Base-by-base conservation (phyloP, 768 basidiomycete genomes). In the Collybia sp. region DNA sequence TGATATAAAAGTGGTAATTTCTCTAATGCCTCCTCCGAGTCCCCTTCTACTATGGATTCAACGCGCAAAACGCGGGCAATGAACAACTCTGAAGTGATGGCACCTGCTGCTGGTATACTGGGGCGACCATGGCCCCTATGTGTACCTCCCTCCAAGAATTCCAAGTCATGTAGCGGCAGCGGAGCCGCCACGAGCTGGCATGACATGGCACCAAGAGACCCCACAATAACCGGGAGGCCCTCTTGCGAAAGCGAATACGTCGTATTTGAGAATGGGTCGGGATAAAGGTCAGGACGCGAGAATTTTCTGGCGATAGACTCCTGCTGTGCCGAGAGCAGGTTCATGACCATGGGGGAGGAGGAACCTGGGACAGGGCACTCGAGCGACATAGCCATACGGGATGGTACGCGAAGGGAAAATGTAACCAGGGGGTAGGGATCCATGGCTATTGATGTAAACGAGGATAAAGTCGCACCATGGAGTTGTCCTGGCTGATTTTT, bases 381-480 rank as follows among this genome's bases (percentile, higher is more conserved):
- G 19, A 88, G 73, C 1, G 79, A 68, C 2, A 72, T 66, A 0
- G 93, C 92, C 81, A 95, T 88, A 3, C 92, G 76, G 0, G 93
- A 95, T 3, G 94, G 94, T 13, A 92, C 74, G 30, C 92, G 85
- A 15, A 98, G 75, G 13, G 93, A 85, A 62, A 97, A 98, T 0
- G 91, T 78, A 57, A 98, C 78, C 46, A 96, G 77, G 0, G 93
- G 92, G 53, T 82, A 70, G 1, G 94, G 94, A 53, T 92, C 81
- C 73, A 98, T 80, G 2, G 94, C 82, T 58, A 97, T 82, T 20
- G 92, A 93, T 16, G 91, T 82, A 61, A 98, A 93, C 1, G 93
- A 95, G 8, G 94, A 94, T 30, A 98, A 73, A 1, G 94, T 97
- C 16, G 93, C 92, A 53, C 94, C 93, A 63, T 96, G 93, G 57